phyloP scores from a whole-genome alignment of 257 asterid species.

The Solanum medicagineum region DNA sequence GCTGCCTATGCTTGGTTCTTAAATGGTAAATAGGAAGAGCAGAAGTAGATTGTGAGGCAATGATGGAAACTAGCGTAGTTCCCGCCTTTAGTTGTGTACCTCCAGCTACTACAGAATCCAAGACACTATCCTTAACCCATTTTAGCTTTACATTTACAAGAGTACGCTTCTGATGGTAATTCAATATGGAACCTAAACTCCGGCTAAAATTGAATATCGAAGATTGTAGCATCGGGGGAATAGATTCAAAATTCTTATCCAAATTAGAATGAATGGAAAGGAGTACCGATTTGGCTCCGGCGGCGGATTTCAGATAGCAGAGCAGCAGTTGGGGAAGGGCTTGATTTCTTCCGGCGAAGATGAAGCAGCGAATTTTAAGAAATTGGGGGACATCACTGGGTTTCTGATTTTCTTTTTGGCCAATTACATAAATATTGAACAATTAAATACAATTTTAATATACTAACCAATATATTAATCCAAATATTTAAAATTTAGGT shows the following conservation, averaged over 20 bases:
- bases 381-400: neutral
- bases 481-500: too few species aligned
- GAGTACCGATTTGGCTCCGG: neutral
- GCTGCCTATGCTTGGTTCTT: constrained; percentile 33
- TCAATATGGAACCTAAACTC: constrained; percentile 1
- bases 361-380: neutral
- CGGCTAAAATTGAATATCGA: neutral
- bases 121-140: constrained; percentile 63
- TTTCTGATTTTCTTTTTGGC: too few species aligned
- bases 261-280: neutral
- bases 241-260: neutral
- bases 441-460: too few species aligned
- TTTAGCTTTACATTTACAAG: constrained; percentile 80
- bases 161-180: constrained; percentile 39
- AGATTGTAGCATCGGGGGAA: neutral
- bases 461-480: too few species aligned
- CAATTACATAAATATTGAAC: neutral
- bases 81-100: constrained; percentile 60
- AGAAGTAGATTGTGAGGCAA: constrained; percentile 37
- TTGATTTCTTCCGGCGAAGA: neutral
- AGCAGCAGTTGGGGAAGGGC: neutral
- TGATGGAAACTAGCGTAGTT: constrained; percentile 38
- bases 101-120: constrained; percentile 49
- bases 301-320: neutral
- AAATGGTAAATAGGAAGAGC: constrained; percentile 60